phyloP scores from a whole-genome alignment of 2,329 filamentous ascomycete species.

The Cladosporium halotolerans region DNA sequence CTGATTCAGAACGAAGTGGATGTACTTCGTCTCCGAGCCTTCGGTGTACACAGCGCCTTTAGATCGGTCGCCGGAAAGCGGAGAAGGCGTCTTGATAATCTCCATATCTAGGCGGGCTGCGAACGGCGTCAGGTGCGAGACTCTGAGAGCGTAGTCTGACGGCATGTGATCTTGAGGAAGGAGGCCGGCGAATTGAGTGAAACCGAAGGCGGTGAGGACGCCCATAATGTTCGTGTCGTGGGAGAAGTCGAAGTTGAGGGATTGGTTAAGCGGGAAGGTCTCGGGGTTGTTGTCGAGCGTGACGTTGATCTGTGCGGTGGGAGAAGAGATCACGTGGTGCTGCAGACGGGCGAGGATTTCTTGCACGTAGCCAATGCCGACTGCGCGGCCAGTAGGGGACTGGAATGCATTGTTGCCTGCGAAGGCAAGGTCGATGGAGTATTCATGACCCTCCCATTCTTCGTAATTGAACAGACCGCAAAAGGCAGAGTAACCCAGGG shows the following conservation, averaged over 20 bases:
- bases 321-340: constrained; percentile 47
- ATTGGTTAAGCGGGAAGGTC: constrained; percentile 69
- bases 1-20: constrained; percentile 65
- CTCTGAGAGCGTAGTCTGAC: constrained; percentile 53
- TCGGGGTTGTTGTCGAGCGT: constrained; percentile 61
- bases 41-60: constrained; percentile 40
- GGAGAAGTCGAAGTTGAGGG: constrained; percentile 69
- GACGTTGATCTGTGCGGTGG: constrained; percentile 50
- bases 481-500: constrained; percentile 67
- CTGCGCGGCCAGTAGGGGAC: constrained; percentile 60
- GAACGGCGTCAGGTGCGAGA: constrained; percentile 65
- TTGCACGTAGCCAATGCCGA: constrained; percentile 68
- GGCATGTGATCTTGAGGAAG: constrained; percentile 53
- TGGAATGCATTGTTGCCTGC: constrained; percentile 54
- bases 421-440: constrained; percentile 62
- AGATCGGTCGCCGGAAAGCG: constrained; percentile 51
- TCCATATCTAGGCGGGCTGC: constrained; percentile 69
- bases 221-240: constrained; percentile 60
- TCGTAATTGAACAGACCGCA: constrained; percentile 68
- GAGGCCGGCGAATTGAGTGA: constrained; percentile 59
- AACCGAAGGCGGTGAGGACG: constrained; percentile 65
- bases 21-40: constrained; percentile 54
- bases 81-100: constrained; percentile 61
- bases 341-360: constrained; percentile 65
- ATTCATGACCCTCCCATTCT: constrained; percentile 68